Evolutionary conservation across 257 asterid genomes (phyloP).

Genomic region (Scutellaria galericulata): DNA sequence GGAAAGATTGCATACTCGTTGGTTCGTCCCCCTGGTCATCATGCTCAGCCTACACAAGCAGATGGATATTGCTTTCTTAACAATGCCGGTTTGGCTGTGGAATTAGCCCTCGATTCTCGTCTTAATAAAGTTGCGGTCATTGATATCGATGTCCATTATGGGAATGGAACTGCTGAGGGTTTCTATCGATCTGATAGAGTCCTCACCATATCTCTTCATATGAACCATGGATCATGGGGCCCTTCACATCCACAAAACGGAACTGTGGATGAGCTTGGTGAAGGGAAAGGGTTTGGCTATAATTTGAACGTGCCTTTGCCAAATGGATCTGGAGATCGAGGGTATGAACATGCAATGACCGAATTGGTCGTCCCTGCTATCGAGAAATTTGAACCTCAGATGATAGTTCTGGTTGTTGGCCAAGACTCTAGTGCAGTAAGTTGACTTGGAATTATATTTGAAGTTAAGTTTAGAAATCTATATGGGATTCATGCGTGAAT

Average conservation of each 20-base stretch:
- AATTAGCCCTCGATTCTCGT: conserved; percentile 63
- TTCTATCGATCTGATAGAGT: conserved; percentile 67
- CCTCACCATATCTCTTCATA: conserved; percentile 86
- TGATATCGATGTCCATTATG: conserved; percentile 93
- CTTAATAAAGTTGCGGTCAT: conserved; percentile 61
- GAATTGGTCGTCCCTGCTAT: conserved; percentile 73
- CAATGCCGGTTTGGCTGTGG: conserved; percentile 82
- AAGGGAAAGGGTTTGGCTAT: conserved; percentile 76
- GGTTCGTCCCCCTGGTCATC: conserved; percentile 98
- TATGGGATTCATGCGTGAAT: neutral
- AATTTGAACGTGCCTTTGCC: conserved; percentile 90
- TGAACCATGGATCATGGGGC: conserved; percentile 99
- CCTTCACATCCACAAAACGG: conserved; percentile 92
- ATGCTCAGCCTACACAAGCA: conserved; percentile 87
- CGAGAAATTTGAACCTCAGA: conserved; percentile 67
- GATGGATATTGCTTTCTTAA: conserved; percentile 95
- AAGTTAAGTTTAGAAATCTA: neutral
- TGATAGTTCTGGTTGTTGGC: conserved; percentile 81
- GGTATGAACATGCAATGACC: conserved; percentile 65
- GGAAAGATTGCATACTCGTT: conserved; percentile 69
- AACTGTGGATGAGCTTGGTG: conserved; percentile 79
- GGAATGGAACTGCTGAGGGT: conserved; percentile 95
- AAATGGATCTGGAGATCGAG: conserved; percentile 86
- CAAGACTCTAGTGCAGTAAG: conserved; percentile 97
- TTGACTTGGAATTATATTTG: conserved; percentile 8